Evolutionary conservation across 2,329 filamentous ascomycete species (phyloP).

Genomic region (Alternaria sp.): DNA sequence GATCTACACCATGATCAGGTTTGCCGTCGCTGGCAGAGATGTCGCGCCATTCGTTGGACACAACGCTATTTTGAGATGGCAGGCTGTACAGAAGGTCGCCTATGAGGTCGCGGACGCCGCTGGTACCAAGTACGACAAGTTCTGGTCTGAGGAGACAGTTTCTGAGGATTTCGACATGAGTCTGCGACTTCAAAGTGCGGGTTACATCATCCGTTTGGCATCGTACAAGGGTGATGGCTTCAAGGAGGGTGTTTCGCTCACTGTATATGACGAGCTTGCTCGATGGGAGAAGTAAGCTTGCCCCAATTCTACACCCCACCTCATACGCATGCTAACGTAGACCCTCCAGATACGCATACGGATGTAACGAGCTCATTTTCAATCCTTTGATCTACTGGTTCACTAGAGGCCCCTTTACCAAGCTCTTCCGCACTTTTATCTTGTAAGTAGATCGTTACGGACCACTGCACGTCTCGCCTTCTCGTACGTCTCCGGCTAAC

Average conservation of each 20-base stretch:
- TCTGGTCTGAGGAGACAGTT: conserved; percentile 78
- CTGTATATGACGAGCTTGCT: conserved; percentile 75
- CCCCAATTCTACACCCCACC: too few species aligned
- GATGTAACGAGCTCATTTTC: conserved; percentile 75
- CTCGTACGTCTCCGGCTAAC: background rate
- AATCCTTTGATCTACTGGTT: conserved; percentile 71
- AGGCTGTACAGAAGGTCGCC: conserved; percentile 66
- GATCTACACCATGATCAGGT: conserved; percentile 76
- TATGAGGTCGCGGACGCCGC: conserved; percentile 46
- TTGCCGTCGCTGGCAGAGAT: conserved; percentile 74
- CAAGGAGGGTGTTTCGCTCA: conserved; percentile 76
- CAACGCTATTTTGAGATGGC: conserved; percentile 78
- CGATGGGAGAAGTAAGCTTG: conserved; percentile 70
- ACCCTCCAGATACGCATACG: conserved; percentile 64
- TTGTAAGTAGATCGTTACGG: conserved; percentile 25
- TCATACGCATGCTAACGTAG: conserved; percentile 7
- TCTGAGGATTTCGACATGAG: conserved; percentile 82
- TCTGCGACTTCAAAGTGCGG: conserved; percentile 72
- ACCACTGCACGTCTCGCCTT: background rate
- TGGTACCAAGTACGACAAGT: conserved; percentile 65
- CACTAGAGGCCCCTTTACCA: conserved; percentile 69
- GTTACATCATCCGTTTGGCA: conserved; percentile 73
- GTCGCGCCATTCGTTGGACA: conserved; percentile 79
- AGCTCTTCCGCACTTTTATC: conserved; percentile 69
- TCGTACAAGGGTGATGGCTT: conserved; percentile 75